Conservation (phyloP, 768 basidiomycete genomes). For the Podaxis carcinomalis region DNA sequence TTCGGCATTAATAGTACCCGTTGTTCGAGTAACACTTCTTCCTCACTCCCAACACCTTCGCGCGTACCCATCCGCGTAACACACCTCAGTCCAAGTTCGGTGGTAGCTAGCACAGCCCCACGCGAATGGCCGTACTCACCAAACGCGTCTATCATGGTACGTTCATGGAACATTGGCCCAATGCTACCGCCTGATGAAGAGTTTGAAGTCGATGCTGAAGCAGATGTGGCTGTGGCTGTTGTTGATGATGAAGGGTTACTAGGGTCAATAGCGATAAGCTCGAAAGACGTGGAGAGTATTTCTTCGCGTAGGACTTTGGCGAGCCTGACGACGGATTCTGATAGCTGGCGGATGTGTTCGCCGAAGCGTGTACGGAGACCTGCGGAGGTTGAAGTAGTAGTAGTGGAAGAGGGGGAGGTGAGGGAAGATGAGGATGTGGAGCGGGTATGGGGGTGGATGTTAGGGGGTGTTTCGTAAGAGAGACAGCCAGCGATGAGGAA, state of each 20-base stretch:
- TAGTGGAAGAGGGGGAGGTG: constrained; percentile 19
- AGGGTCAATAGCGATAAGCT: constrained; percentile 59
- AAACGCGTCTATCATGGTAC: constrained; percentile 60
- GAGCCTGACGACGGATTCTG: constrained; percentile 57
- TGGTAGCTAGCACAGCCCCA: constrained; percentile 60
- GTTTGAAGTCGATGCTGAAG: constrained; percentile 8
- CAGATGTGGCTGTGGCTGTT: constrained; percentile 26
- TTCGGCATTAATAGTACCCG: constrained; percentile 67
- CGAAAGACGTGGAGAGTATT: constrained; percentile 74
- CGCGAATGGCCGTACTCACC: constrained; percentile 49
- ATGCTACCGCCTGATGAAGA: constrained; percentile 19
- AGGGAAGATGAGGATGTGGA: constrained; percentile 20
- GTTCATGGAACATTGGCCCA: constrained; percentile 21
- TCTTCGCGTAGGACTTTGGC: constrained; percentile 67
- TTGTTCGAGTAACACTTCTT: constrained; percentile 46
- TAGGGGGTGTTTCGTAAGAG: constrained; percentile 29
- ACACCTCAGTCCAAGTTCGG: constrained; percentile 68
- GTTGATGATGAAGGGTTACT: constrained; percentile 27
- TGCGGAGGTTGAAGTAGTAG: constrained; percentile 20
- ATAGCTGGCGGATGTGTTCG: constrained; percentile 58
- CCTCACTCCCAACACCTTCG: constrained; percentile 18
- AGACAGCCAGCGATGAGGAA: constrained; percentile 60
- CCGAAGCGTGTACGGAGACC: constrained; percentile 19
- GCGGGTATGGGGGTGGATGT: constrained; percentile 7
- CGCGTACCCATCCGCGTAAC: constrained; percentile 32